Conservation (phyloP, 768 basidiomycete genomes). For the Sutorius australiensis region DNA sequence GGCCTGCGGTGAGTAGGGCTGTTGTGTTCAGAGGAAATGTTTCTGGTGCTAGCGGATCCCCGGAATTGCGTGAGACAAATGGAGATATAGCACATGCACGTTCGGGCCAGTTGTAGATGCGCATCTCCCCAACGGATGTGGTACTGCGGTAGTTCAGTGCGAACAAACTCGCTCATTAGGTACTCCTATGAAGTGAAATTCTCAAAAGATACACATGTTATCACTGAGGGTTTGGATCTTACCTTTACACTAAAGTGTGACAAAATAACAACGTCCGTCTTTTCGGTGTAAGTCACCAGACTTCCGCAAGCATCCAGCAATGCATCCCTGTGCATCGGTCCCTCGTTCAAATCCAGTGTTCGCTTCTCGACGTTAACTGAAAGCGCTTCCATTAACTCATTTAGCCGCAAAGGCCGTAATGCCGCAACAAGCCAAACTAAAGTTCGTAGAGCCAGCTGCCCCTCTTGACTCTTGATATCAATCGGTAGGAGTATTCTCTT, state of each 20-base stretch:
- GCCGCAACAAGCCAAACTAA: too few species aligned
- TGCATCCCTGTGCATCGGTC: slow-evolving; percentile 1
- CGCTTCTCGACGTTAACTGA: neutral
- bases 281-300: too few species aligned
- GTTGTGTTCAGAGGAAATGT: too few species aligned
- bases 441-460: too few species aligned
- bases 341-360: neutral
- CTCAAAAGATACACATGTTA: neutral
- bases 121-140: neutral
- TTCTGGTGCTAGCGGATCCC: too few species aligned
- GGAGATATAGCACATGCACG: neutral
- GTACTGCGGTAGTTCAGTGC: neutral
- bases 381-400: neutral
- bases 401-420: neutral
- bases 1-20: too few species aligned
- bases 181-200: neutral
- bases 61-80: neutral
- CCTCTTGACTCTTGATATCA: too few species aligned
- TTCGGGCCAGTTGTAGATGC: neutral
- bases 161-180: neutral
- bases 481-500: too few species aligned
- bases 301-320: too few species aligned
- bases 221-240: too few species aligned
- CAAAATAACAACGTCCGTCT: too few species aligned
- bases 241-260: too few species aligned